These are phyloP conservation scores for Malus orientalis DNA, from an alignment of 306 rosid species.

Conservation along the genomic window DNA sequence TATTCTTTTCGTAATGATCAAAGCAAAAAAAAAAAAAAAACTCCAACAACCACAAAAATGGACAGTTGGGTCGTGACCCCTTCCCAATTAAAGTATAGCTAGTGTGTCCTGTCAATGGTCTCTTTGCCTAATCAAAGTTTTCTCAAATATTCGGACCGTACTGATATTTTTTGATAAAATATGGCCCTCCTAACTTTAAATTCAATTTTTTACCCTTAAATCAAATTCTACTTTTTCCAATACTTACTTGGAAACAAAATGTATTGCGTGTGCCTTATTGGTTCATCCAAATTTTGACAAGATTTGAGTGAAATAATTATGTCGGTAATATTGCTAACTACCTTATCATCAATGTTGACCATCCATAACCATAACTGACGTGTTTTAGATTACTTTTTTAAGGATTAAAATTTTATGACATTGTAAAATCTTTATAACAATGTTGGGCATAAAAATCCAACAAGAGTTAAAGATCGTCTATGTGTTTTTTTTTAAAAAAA, in stretches of 20 bases:
- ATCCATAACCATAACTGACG: neutral
- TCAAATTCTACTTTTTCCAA: neutral
- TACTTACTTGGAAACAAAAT: neutral
- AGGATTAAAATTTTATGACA: too few relatives aligned
- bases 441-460: too few relatives aligned
- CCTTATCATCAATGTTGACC: neutral
- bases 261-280: neutral
- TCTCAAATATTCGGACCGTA: neutral
- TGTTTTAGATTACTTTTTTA: too few relatives aligned
- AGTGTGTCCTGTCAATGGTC: neutral
- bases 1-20: too few relatives aligned
- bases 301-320: neutral
- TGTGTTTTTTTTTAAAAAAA: too few relatives aligned
- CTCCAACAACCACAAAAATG: neutral
- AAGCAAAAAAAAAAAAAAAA: too few relatives aligned
- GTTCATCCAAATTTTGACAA: neutral
- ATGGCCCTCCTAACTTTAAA: neutral
- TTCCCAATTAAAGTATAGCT: neutral
- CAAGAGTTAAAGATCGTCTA: too few relatives aligned
- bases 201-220: neutral
- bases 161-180: neutral
- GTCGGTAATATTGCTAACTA: neutral
- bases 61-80: neutral
- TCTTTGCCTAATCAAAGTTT: neutral
- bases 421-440: too few relatives aligned